Percentiles rank a stretch among this genome's conserved stretches.
Evolutionary conservation across 1,284 basidiomycete species (phyloP).

Genomic region (Cryptococcus hybrid): DNA sequence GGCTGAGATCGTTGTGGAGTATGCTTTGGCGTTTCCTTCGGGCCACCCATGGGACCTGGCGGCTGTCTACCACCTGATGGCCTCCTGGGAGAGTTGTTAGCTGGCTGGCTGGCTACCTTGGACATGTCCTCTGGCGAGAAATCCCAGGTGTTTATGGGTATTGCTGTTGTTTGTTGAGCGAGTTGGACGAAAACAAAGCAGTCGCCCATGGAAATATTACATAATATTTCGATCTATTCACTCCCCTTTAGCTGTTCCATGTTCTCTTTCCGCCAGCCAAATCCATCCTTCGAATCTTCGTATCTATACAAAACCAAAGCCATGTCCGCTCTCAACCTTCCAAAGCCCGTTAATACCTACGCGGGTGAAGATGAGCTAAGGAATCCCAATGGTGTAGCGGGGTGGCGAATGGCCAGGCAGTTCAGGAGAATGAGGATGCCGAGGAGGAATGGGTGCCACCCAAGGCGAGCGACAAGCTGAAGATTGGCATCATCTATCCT

Average conservation of each 20-base stretch:
- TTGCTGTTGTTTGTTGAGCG: background rate
- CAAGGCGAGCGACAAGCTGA: conserved; percentile 60
- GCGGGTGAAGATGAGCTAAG: conserved; percentile 46
- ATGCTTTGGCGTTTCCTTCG: conserved; percentile 4
- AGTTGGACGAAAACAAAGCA: conserved; percentile 1
- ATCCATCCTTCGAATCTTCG: no score
- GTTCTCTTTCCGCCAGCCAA: background rate
- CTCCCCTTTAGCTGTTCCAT: background rate
- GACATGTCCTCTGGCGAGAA: background rate
- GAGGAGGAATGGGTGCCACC: conserved; percentile 38
- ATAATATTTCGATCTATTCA: background rate
- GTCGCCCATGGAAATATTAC: background rate
- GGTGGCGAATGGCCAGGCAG: conserved; percentile 13
- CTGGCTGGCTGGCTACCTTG: background rate
- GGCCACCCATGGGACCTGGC: conserved; percentile 12
- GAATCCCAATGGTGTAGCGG: conserved; percentile 15
- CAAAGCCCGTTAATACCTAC: conserved; percentile 47
- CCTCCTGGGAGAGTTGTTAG: conserved; percentile 1
- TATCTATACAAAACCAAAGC: background rate
- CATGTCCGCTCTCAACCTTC: conserved; percentile 38
- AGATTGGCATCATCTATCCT: conserved; percentile 82
- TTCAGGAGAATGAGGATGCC: conserved; percentile 18
- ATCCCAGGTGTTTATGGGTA: background rate
- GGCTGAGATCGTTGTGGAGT: conserved; percentile 9
- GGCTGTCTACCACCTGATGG: conserved; percentile 9